Base-by-base conservation (phyloP, 169 alveolate species). In the Plasmodium vivax region DNA sequence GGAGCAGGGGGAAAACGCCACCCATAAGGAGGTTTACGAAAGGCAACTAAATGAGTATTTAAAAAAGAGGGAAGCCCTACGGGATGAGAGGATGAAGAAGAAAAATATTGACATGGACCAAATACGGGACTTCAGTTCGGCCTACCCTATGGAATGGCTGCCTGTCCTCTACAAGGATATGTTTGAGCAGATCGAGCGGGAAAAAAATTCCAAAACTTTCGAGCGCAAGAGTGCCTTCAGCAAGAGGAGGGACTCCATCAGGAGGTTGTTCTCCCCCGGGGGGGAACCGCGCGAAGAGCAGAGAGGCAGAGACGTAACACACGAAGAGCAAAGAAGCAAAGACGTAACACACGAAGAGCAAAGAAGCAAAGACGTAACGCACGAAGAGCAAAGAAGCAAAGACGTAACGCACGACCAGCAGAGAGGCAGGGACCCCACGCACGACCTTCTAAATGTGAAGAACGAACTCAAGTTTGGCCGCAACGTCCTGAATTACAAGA, bases 111-210 rank as follows among this genome's bases (percentile, higher is more conserved):
- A 96, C 74, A 95, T 96, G 93, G 97, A 96, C 71, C 83, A 95
- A 77, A 94, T 96, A n/a, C 74, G 96, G 41, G 98, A 96, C 88
- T 96, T 96, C 74, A 94, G 96, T 36, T 93, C 96, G 51, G 96
- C 95, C 1, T 96, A 96, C 79, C 95, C 97, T 9, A 71, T 85
- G 93, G 98, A 96, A 91, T 96, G 98, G 98, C 38, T 96, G 5
- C 98, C 98, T 16, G 93, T 94, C 9, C 87, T 96, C n/a, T 94
- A 95, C 74, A 96, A 96, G 36, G 96, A 96, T 84, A 87, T 93
- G 62, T 96, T 87, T 92, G 96, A 95, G 19, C 56, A 88, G 68
- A 56, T 80, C 38, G 91, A 88, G 62, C 81, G 82, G 51, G 93
- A 85, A 85, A 85, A 77, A 45, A 88, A 45, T 23, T 23, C 9